Evolutionary conservation across 345 rosid species (phyloP), one percentile per base, ranked within the genome.

Genomic region (Rhizophora mangle): DNA sequence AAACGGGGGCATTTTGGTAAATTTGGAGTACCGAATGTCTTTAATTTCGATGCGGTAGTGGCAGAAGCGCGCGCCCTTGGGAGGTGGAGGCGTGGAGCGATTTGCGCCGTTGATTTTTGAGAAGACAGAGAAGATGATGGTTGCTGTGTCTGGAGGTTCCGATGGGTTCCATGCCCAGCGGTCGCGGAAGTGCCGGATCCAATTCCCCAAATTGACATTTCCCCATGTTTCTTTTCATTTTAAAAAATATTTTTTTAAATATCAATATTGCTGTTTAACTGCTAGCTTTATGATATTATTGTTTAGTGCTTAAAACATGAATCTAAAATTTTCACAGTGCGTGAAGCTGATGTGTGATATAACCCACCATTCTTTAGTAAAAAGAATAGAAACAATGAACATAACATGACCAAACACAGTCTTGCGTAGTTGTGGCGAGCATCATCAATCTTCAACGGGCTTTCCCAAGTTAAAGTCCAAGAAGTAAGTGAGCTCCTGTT

Each of bases 171-270:
- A 81, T 76, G 77, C 82, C 61, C 76, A 32, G 51, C 64, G 80
- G 90, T 84, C 84, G 87, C 83, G 72, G 64, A n/a, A 73, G 11
- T 82, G 97, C 83, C 83, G 82, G 92, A 85, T 84, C 80, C 73
- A 2, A 36, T 21, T 59, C 60, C 60, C 56, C 18, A 69, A 52
- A 13, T 70, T 61, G 55, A 64, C 67, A 62, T 72, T 60, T 32
- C 37, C 57, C 19, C 49, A 13, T n/a, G 3, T 29, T 56, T 18
- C n/a, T 55, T 64, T 32, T 55, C 18, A 9, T 55, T 56, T 24
- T 0, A 13, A 43, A 43, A 43, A 11, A 2, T 9, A 37, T 9
- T 1, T 6, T 7, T 6, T 6, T 7, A 36, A 36, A 6, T 36
- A 37, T 37, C 46, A 37, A 37, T 8, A 39, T 39, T 39, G 46